These are phyloP conservation scores for Carex kokanica DNA, from an alignment of 176 grass and related monocot genomes.

Conservation along the genomic window DNA sequence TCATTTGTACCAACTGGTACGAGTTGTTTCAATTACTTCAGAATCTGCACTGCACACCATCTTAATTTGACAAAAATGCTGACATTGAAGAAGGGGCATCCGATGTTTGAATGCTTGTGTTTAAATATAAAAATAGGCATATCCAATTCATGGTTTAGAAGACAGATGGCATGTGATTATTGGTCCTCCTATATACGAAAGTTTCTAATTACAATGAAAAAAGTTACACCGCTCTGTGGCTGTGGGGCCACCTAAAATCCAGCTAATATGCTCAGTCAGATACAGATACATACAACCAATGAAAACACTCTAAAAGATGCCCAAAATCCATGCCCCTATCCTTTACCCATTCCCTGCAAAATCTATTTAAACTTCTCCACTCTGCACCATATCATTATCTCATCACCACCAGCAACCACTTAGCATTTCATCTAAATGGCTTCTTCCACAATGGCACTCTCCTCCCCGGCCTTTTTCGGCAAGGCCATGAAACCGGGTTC, in stretches of 20 bases:
- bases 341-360: neutral
- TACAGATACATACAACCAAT: slow-evolving; percentile 14
- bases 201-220: too few species aligned
- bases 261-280: neutral
- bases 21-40: too few species aligned
- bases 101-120: too few species aligned
- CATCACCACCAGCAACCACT: neutral
- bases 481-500: slow-evolving; percentile 5
- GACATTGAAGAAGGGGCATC: too few species aligned
- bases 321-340: slow-evolving; percentile 14
- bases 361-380: slow-evolving; percentile 7
- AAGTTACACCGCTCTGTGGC: too few species aligned
- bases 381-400: slow-evolving; percentile 14
- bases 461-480: slow-evolving; percentile 32
- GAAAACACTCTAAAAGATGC: neutral
- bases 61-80: too few species aligned
- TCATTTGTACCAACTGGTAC: too few species aligned
- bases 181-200: too few species aligned
- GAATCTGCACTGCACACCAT: too few species aligned
- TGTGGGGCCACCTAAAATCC: neutral
- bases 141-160: too few species aligned
- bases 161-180: too few species aligned
- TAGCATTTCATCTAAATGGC: slow-evolving; percentile 37
- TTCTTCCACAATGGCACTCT: slow-evolving; percentile 44
- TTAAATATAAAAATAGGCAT: neutral